A percentile compares a stretch with the other conserved stretches of the same genome.
phyloP scores from a whole-genome alignment of 2,329 filamentous ascomycete species.

The Pseudogymnoascus sp. region DNA sequence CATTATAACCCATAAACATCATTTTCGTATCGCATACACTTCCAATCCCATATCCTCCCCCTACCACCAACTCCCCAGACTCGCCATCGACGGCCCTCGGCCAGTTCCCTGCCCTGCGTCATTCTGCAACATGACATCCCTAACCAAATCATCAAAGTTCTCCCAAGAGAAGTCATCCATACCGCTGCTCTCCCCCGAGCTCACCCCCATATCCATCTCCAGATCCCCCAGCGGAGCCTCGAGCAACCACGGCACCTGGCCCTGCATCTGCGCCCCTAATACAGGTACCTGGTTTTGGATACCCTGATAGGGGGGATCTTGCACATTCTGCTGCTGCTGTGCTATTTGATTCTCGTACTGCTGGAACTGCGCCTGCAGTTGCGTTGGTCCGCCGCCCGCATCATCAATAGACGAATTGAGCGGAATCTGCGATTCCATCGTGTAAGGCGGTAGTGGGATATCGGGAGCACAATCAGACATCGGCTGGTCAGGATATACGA shows the following conservation, averaged over 20 bases:
- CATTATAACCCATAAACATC: background rate
- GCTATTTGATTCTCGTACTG: conserved; percentile 6
- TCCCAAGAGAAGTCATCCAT: conserved; percentile 26
- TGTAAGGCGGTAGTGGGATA: background rate
- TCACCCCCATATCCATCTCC: conserved; percentile 23
- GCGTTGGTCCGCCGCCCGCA: background rate
- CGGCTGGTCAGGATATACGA: background rate
- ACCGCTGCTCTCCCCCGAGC: conserved; percentile 11
- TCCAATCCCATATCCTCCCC: background rate
- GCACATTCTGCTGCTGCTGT: background rate
- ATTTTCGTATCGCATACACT: background rate
- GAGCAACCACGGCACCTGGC: conserved; percentile 20
- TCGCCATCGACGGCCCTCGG: conserved; percentile 19
- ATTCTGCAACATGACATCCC: conserved; percentile 25
- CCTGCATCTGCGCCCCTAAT: background rate
- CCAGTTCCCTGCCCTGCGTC: conserved; percentile 13
- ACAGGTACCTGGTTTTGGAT: background rate
- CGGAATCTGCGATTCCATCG: background rate
- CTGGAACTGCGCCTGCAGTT: background rate
- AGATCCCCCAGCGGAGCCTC: conserved; percentile 22
- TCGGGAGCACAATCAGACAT: background rate
- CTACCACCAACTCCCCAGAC: conserved; percentile 26
- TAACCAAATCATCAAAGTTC: conserved; percentile 30
- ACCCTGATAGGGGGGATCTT: background rate
- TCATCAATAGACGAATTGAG: background rate